phyloP scores from a whole-genome alignment of 768 basidiomycete genomes.

The Pulveroboletus sp. region DNA sequence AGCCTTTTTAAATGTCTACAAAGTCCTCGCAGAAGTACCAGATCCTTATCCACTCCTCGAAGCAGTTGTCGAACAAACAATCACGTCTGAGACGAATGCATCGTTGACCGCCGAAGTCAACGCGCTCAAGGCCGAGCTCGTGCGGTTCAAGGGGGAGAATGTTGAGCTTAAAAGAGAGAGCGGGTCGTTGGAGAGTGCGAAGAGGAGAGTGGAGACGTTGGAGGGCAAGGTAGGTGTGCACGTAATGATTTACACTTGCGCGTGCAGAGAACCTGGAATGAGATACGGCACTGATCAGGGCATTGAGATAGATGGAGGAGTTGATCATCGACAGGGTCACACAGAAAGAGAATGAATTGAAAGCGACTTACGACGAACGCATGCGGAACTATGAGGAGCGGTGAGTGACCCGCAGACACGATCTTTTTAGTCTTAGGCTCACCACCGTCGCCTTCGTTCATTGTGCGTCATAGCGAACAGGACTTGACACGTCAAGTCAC shows the following conservation, averaged over 20 bases:
- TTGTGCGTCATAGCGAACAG: constrained; percentile 61
- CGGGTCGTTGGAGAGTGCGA: constrained; percentile 56
- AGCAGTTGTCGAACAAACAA: constrained; percentile 92
- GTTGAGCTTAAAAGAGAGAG: constrained; percentile 72
- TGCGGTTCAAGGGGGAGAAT: constrained; percentile 76
- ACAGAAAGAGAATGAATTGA: constrained; percentile 94
- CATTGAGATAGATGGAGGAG: constrained; percentile 80
- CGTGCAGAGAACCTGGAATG: background rate
- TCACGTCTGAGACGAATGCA: constrained; percentile 49
- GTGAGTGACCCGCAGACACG: constrained; percentile 37
- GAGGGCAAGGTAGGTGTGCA: constrained; percentile 66
- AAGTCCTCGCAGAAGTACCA: constrained; percentile 92
- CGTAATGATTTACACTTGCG: background rate
- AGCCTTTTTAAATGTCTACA: constrained; percentile 95
- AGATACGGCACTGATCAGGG: background rate
- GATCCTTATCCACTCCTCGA: constrained; percentile 97
- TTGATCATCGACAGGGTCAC: constrained; percentile 83
- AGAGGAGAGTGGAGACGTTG: constrained; percentile 74
- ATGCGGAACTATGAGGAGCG: constrained; percentile 95
- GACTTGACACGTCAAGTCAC: constrained; percentile 89
- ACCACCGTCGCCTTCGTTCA: background rate
- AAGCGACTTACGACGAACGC: constrained; percentile 95
- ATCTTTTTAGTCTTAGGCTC: background rate
- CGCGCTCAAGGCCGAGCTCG: constrained; percentile 70
- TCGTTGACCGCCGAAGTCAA: constrained; percentile 57